A percentile compares a stretch with the other conserved stretches of the same genome.
Conservation (phyloP, 768 basidiomycete genomes). For the Crepidotus variabilis region DNA sequence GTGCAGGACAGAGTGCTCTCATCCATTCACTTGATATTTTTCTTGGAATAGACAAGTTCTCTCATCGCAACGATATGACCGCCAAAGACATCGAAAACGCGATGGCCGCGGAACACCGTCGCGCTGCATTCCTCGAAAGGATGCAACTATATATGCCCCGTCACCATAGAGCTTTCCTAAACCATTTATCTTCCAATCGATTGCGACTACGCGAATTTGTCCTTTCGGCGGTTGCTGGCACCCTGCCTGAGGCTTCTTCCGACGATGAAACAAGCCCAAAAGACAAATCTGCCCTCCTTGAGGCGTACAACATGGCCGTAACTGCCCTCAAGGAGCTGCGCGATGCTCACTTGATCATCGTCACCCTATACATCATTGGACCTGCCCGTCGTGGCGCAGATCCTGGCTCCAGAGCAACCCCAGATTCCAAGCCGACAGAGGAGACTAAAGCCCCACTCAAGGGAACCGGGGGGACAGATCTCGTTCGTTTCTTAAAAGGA, state of each 20-base stretch:
- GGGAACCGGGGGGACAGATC: conserved; percentile 78
- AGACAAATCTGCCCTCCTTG: conserved; percentile 28
- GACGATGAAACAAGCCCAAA: conserved; percentile 1
- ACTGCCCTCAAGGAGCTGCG: conserved; percentile 66
- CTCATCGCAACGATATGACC: too few species aligned
- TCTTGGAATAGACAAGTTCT: conserved; percentile 60
- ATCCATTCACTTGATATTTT: conserved; percentile 77
- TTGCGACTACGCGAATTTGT: conserved; percentile 62
- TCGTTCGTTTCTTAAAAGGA: conserved; percentile 73
- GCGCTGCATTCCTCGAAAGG: conserved; percentile 53
- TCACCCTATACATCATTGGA: conserved; percentile 69
- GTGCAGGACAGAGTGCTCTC: conserved; percentile 80
- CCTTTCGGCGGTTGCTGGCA: too few species aligned
- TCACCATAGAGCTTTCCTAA: conserved; percentile 74
- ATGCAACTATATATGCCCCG: conserved; percentile 86
- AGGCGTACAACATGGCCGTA: conserved; percentile 65
- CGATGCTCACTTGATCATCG: conserved; percentile 76
- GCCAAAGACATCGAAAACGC: conserved; percentile 2
- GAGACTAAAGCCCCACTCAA: conserved; percentile 32
- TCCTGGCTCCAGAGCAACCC: conserved; percentile 11
- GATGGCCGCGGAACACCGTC: conserved; percentile 16
- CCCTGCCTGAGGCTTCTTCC: conserved; percentile 5
- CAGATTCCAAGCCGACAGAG: conserved; percentile 9
- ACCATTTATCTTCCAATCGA: conserved; percentile 57
- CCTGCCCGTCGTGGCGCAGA: conserved; percentile 45